Evolutionary conservation across 1,139 yeast genomes (phyloP), one percentile per base, ranked within the genome.

Genomic region (Cylindricascospora bacillispora): DNA sequence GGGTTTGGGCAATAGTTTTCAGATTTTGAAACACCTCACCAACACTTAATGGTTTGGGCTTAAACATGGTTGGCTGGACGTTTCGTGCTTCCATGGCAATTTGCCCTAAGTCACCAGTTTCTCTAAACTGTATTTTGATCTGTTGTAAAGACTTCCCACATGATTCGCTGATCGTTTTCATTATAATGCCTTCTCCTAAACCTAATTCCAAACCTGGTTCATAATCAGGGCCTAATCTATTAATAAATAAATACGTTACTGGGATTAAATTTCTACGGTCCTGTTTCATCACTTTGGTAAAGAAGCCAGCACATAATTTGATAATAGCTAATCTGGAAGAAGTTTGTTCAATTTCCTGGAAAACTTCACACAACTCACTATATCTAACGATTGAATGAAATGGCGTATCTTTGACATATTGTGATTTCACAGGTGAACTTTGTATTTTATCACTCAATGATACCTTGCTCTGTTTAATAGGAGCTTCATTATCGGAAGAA

Each of bases 221-320:
- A 50, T 89, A 89, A 50, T 89, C 98, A 0, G 98, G 98, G 0
- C 97, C 95, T 11, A 89, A 62, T 33, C 92, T 62, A 51, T 86
- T 86, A 48, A 86, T 85, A 54, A 80, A 81, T 12, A 89, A 63
- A 45, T 86, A 89, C 1, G 86, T 80, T 1, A 82, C 73, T 35
- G 70, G 71, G 4, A 81, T 66, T 34, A 89, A 58, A 29, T 71
- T 74, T 11, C 64, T 60, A 1, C 82, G 75, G 13, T 73, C 63
- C 15, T 67, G 62, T 26, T 65, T 55, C 32, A 86, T 60, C 1
- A 82, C 73, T 26, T 70, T 66, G 14, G 67, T 56, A 47, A 81
- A 79, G 49, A 83, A 78, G 27, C 70, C 75, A 0, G 93, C 68
- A 21, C 89, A 73, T 32, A 72, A 59, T 27, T 82, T 73, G 13